Evolutionary conservation across 2,329 filamentous ascomycete genomes (phyloP), one percentile per base, ranked within the genome.

Genomic region (Aspergillus melleus): DNA sequence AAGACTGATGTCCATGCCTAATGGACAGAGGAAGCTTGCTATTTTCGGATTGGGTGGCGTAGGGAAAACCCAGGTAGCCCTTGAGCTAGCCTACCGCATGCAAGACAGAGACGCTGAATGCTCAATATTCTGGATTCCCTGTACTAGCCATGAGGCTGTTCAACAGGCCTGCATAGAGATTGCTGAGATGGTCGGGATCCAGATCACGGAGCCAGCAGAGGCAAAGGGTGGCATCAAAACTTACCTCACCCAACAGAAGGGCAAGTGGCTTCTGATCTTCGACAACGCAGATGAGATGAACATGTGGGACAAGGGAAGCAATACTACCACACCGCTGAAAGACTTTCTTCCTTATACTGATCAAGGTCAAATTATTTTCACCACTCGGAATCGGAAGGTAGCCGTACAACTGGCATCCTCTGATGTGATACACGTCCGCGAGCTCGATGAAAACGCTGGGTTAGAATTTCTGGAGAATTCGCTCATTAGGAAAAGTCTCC

Each of bases 81-180:
- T 72, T 10, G 67, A 72, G 58, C 42, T 72, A 24, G 64, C 68
- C 12, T 68, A 71, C 54, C 61, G 59, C 39, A 57, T 65, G 36
- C 61, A 56, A 44, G 58, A 67, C n/a, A 59, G 62, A 36, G 46
- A 67, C 49, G 10, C 51, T 10, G 55, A 64, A 44, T 66, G 46
- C 57, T 68, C 70, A 1, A 55, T 72, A 29, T 68, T 70, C 52
- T 73, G 70, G 70, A 63, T 73, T 29, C 61, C 66, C 14, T 65
- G 56, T 19, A 67, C 55, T 3, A 70, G 62, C 32, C 9, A 49
- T 6, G 66, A 67, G 49, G 59, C 42, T 51, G n/a, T 70, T 55
- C 57, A 70, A 16, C 67, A 70, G 49, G 55, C 66, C 4, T 69
- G 54, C 44, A 24, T 61, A 24, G 58, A n/a, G 29, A 68, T 67